Evolutionary conservation across 1,284 basidiomycete genomes (phyloP), one percentile per base, ranked within the genome.

Genomic region (Dichomitus squalens): DNA sequence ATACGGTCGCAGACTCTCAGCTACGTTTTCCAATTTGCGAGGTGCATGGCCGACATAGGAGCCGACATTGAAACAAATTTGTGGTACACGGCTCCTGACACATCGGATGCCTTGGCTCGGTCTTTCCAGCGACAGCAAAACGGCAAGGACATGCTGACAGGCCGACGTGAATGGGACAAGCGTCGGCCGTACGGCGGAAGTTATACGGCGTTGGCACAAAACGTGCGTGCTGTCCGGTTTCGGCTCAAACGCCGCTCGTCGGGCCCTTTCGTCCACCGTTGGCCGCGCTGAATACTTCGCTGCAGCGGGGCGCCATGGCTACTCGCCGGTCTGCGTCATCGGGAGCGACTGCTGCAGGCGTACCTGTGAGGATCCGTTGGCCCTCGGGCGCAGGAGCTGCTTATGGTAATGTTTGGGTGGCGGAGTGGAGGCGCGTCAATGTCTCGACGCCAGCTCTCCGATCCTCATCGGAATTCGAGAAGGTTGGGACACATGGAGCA

Each of bases 351-450:
- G 21, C 35, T n/a, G 46, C 21, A 43, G 16, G 41, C 39, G n/a
- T n/a, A n/a, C n/a, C n/a, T n/a, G n/a, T n/a, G 59, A 55, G 57
- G 53, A 56, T 61, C 57, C 49, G 46, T 40, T 35, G 41, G 11
- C 21, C 33, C 33, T 18, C 33, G 35, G 41, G 52, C 50, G 40
- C 20, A 43, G 49, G 39, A 34, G 33, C 44, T 52, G 35, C 16
- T 33, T 18, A 23, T 29, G 31, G 27, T 46, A 48, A 39, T 31
- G 23, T 18, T 12, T 38, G 31, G 41, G 35, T 7, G 33, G 43
- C 49, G 51, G 23, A 40, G 39, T 44, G 31, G 44, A 49, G 49
- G 35, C 43, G 52, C 49, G 55, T 36, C 52, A 43, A 33, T 35
- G 35, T n/a, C 41, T 29, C 41, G 14, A 43, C 41, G 44, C 44